Conservation (phyloP, 345 rosid genomes). For the Sonneratia caseolaris region DNA sequence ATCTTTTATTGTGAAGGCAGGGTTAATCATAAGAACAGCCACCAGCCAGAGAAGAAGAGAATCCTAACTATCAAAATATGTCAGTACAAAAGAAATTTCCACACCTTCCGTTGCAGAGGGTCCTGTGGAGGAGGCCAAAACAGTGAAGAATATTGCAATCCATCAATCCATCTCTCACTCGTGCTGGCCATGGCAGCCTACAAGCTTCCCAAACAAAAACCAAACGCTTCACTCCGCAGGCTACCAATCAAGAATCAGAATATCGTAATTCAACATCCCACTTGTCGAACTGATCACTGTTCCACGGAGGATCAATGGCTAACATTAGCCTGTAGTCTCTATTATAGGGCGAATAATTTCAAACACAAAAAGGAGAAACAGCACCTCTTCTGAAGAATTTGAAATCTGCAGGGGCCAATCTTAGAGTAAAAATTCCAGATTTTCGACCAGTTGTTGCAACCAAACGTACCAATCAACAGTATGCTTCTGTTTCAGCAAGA, state of each 20-base stretch:
- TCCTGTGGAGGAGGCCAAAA: conserved; percentile 86
- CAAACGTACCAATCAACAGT: background rate
- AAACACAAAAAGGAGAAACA: background rate
- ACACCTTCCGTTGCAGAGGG: conserved; percentile 66
- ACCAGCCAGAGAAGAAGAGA: background rate
- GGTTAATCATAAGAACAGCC: no score
- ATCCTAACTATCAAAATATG: background rate
- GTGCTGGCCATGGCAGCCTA: conserved; percentile 43
- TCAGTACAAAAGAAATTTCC: background rate
- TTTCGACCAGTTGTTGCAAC: background rate
- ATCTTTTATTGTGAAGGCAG: no score
- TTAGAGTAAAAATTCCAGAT: background rate
- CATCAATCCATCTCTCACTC: conserved; percentile 88
- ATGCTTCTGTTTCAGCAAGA: no score
- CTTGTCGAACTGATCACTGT: background rate
- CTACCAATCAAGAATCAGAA: conserved; percentile 47
- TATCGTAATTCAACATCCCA: conserved; percentile 40
- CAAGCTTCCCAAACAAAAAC: conserved; percentile 3
- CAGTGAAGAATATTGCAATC: conserved; percentile 77
- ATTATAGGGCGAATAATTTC: background rate
- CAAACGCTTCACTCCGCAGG: background rate
- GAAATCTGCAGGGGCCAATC: background rate
- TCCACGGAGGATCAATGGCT: background rate
- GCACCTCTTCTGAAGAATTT: background rate
- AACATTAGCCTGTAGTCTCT: background rate